Conservation (phyloP, 768 basidiomycete species). For the Mycena epipterygia region DNA sequence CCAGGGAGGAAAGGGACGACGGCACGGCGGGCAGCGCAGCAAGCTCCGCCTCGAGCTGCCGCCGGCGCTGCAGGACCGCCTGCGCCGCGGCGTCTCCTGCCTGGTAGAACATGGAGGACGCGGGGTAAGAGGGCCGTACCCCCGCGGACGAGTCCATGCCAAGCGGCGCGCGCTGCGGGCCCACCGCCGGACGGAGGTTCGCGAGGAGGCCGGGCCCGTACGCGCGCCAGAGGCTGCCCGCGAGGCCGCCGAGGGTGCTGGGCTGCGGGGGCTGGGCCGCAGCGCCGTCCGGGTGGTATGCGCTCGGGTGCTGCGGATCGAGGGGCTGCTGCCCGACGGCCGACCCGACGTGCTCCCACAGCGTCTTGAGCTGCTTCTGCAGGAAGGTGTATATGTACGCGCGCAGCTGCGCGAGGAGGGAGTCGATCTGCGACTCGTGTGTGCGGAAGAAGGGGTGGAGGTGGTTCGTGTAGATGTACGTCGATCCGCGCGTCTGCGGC, state of each 20-base stretch:
- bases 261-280: conserved; percentile 33
- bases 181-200: conserved; percentile 63
- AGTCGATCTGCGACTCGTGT: conserved; percentile 91
- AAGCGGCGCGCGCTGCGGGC: conserved; percentile 44
- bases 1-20: conserved; percentile 43
- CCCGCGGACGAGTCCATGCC: conserved; percentile 46
- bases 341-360: conserved; percentile 76
- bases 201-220: conserved; percentile 84
- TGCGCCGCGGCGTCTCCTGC: conserved; percentile 40
- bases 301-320: conserved; percentile 32
- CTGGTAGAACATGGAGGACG: conserved; percentile 39
- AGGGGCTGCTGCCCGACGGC: conserved; percentile 58
- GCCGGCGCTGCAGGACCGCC: conserved; percentile 59
- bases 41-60: conserved; percentile 71
- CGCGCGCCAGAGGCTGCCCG: conserved; percentile 74
- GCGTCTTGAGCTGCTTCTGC: conserved; percentile 69
- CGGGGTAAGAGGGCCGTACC: too few species aligned
- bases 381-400: conserved; percentile 71
- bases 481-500: conserved; percentile 90
- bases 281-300: conserved; percentile 24
- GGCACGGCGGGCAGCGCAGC: conserved; percentile 58
- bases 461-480: conserved; percentile 84
- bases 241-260: conserved; percentile 48
- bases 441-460: conserved; percentile 87
- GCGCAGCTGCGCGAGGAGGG: conserved; percentile 76